A percentile compares a stretch with the other conserved stretches of the same genome.
These are phyloP conservation scores for Brassica napus DNA, from an alignment of 345 rosid species.

Conservation along the genomic window Da-Ae NC_063447.1:40364501-40365000, in stretches of 20 bases:
- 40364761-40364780: not conserved
- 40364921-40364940: conserved; percentile 21
- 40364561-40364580: conserved; percentile 3
- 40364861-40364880: conserved; percentile 19
- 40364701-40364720: not conserved
- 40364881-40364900: not conserved
- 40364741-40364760: not conserved
- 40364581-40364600: not conserved
- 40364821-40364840: conserved; percentile 27
- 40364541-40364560: conserved; percentile 19
- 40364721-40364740: not conserved
- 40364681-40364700: not conserved
- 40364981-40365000: conserved; percentile 18
- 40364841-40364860: conserved; percentile 16
- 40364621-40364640: not conserved
- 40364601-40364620: conserved; percentile 1
- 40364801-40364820: not conserved
- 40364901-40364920: not conserved
- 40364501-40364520: conserved; percentile 11
- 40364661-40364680: conserved; percentile 4
- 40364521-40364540: conserved; percentile 6
- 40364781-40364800: not conserved
- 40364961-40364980: conserved; percentile 31
- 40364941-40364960: conserved; percentile 8
- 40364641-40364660: not conserved